phyloP scores from a whole-genome alignment of 1,139 yeast genomes.

The Geotrichum histeridarum region DNA sequence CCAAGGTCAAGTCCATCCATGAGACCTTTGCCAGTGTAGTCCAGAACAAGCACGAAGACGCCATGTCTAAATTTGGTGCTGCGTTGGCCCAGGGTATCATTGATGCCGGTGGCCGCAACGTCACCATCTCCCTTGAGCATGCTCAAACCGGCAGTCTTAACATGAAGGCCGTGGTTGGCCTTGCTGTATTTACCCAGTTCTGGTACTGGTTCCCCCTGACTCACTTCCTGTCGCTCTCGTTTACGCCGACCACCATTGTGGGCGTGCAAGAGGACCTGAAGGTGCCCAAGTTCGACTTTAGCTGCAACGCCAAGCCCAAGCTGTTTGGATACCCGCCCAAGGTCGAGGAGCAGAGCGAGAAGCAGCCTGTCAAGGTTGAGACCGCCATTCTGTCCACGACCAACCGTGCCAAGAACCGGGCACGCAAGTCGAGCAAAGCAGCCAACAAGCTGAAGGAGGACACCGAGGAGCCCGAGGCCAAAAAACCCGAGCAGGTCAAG shows the following conservation, averaged over 20 bases:
- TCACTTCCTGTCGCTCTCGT: constrained; percentile 86
- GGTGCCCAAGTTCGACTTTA: constrained; percentile 77
- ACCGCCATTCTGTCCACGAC: constrained; percentile 95
- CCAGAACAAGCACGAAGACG: constrained; percentile 88
- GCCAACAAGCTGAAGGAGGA: constrained; percentile 43
- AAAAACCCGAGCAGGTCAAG: constrained; percentile 27
- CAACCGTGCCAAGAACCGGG: constrained; percentile 85
- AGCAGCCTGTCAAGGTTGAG: constrained; percentile 82
- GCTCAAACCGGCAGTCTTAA: constrained; percentile 87
- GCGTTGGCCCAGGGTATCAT: constrained; percentile 95
- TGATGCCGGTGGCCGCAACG: constrained; percentile 98
- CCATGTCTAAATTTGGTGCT: constrained; percentile 96
- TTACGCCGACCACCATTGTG: constrained; percentile 85
- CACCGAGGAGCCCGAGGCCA: constrained; percentile 39
- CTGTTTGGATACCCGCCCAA: constrained; percentile 88
- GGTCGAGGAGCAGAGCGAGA: constrained; percentile 70
- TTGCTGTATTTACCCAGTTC: constrained; percentile 82
- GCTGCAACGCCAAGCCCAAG: constrained; percentile 76
- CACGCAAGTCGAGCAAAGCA: constrained; percentile 53
- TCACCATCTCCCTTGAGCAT: constrained; percentile 88
- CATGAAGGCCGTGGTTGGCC: constrained; percentile 85
- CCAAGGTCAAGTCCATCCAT: constrained; percentile 73
- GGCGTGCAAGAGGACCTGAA: constrained; percentile 83
- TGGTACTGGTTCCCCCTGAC: constrained; percentile 99
- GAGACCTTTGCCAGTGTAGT: constrained; percentile 71